Evolutionary conservation across 345 rosid species (phyloP), one percentile per base, ranked within the genome.

Genomic region (Conringia planisiliqua): DNA sequence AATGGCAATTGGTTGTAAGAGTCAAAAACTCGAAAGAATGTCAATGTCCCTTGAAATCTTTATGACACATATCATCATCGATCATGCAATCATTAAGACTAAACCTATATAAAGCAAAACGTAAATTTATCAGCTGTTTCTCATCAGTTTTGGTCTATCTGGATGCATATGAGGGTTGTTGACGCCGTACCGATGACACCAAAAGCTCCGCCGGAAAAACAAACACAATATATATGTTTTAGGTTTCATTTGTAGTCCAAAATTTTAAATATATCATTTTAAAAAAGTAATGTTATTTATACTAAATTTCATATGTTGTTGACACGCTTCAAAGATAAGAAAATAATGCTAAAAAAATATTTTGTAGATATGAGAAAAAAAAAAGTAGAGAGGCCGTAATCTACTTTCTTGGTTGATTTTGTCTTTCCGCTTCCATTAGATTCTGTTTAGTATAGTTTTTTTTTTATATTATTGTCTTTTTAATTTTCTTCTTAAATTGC

Each of bases 401-500:
- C 14, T 44, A 40, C 46, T 73, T 32, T 64, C 47, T 73, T 43
- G n/a, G 57, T 73, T 42, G 65, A 32, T 54, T 62, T 51, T 54
- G 63, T 42, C 64, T 54, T 64, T 55, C 71, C 59, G 56, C 48
- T 70, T 36, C 12, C 9, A 64, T 43, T 30, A 16, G 56, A 63
- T 42, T 54, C 12, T 30, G 61, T 72, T 51, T 16, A 6, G 18
- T 12, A 40, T 17, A 18, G 17, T 22, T 33, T 44, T 32, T 32
- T 20, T 22, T 18, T n/a, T n/a, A n/a, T n/a, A n/a, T n/a, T n/a
- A 4, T 3, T 50, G 7, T 61, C 12, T 61, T 48, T 14, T 26
- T 16, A 12, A 12, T 55, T 51, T 44, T 6, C 17, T 66, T 33
- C 14, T 51, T 44, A 65, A 44, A n/a, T 62, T 76, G 80, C 80